Conservation (phyloP, 1,139 yeast genomes). For the Groenewaldozyma sp. region DNA sequence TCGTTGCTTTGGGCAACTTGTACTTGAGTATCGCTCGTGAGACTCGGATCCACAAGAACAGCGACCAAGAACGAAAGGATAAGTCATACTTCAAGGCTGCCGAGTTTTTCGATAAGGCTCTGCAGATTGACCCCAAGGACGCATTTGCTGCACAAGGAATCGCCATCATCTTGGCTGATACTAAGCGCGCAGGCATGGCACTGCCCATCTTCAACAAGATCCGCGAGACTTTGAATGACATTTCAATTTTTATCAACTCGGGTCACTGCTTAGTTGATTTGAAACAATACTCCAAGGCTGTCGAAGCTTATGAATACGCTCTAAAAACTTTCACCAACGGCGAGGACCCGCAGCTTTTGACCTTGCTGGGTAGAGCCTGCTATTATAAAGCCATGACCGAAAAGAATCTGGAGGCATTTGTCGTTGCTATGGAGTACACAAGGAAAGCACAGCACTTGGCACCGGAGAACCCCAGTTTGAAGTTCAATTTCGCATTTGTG, state of each 20-base stretch:
- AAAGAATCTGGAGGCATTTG: constrained; percentile 49
- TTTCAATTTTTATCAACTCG: constrained; percentile 71
- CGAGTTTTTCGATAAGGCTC: constrained; percentile 80
- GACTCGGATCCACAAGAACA: constrained; percentile 41
- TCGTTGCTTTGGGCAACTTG: constrained; percentile 82
- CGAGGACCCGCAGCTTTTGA: constrained; percentile 53
- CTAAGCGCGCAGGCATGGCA: constrained; percentile 67
- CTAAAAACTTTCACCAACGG: constrained; percentile 56
- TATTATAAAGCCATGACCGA: constrained; percentile 69
- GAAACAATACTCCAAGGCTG: constrained; percentile 75
- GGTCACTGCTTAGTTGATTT: constrained; percentile 84
- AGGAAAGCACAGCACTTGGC: constrained; percentile 44
- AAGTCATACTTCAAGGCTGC: constrained; percentile 81
- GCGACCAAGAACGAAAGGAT: constrained; percentile 57
- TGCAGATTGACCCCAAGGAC: constrained; percentile 73
- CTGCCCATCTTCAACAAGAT: constrained; percentile 81
- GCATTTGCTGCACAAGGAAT: constrained; percentile 98
- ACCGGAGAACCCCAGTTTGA: constrained; percentile 38
- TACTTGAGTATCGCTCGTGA: constrained; percentile 81
- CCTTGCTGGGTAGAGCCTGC: constrained; percentile 87
- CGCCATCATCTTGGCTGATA: constrained; percentile 87
- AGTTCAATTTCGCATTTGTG: constrained; percentile 75
- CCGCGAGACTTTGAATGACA: constrained; percentile 80
- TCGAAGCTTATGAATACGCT: constrained; percentile 82
- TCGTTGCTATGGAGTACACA: constrained; percentile 55